Base-by-base conservation (phyloP, 495 filamentous ascomycete species). In the Tuber umbilicatum region DNA sequence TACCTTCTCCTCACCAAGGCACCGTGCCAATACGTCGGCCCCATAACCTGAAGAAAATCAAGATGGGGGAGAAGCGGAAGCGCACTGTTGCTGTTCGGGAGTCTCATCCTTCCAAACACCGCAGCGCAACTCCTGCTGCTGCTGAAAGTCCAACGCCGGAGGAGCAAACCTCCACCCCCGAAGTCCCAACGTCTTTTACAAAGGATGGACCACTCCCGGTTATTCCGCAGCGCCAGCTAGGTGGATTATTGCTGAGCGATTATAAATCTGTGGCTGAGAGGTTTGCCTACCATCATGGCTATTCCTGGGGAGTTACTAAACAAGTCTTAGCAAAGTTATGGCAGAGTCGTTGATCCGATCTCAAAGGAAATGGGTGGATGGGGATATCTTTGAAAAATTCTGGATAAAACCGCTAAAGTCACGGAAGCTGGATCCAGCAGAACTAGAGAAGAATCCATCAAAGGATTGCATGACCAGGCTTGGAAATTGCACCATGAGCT, bases 231-330 rank as follows among this genome's bases (percentile, higher is more conserved):
- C 88, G 90, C 40, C 95, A 97, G 81, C 85, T 88, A 10, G 84
- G 86, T 23, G 85, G 88, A 69, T 85, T 97, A 3, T 83, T 90
- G 2, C 80, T 81, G 43, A 89, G 87, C 74, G 91, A 94, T 27
- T 97, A 91, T 77, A 94, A 97, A 83, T 90, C 89, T 21, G 88
- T 97, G 35, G 87, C 89, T 68, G 93, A 97, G 83, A 97, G 93
- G 93, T 93, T 82, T 78, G 83, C 70, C 9, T 71, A 69, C 4
- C 31, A 23, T 31, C 17, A 43, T 10, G 21, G 2, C 70, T 69
- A 14, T 27, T 35, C 43, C 38, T 23, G 23, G 9, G 31, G 47
- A 70, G 50, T 68, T 71, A 70, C 69, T 74, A 67, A 73, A 41
- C 73, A 16, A 47, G 76, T 68, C 42, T 73, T 76, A 97, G 94